These are phyloP conservation scores for Achlya hypogyna DNA, from an alignment of 352 stramenopile species.

Conservation along the genomic window DNA sequence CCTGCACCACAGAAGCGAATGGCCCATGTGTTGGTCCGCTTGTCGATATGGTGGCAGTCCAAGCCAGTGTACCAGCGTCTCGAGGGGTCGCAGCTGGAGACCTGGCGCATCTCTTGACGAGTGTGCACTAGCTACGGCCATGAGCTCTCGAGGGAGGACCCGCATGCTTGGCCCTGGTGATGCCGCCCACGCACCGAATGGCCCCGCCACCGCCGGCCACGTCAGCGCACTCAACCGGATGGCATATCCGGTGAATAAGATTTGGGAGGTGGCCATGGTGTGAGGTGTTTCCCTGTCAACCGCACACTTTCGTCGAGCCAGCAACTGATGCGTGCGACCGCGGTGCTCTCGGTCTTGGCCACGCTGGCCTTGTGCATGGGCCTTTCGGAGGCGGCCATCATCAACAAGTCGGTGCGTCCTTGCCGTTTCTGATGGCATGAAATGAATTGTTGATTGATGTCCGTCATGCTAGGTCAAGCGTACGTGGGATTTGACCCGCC, in stretches of 20 bases:
- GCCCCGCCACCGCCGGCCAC: background rate
- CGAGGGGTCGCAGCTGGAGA: no score
- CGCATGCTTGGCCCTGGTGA: background rate
- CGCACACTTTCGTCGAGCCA: constrained; percentile 8
- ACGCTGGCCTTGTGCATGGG: background rate
- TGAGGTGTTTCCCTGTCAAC: background rate
- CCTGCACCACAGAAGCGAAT: no score
- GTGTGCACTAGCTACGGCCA: background rate
- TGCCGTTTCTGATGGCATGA: no score
- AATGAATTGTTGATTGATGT: background rate
- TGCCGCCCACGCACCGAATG: background rate
- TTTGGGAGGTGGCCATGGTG: background rate
- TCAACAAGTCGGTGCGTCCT: constrained; percentile 61
- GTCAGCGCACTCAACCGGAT: background rate
- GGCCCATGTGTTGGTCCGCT: no score
- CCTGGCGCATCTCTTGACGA: background rate
- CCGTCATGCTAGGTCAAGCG: constrained; percentile 49
- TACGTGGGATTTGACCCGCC: constrained; percentile 66
- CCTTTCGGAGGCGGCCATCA: constrained; percentile 30
- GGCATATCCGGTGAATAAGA: background rate
- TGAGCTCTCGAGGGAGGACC: background rate
- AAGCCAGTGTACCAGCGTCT: no score
- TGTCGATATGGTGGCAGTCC: no score
- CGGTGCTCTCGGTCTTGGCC: background rate
- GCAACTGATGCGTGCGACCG: background rate